Evolutionary conservation across 257 asterid species (phyloP).

Genomic region (Jacaranda mimosifolia): DNA sequence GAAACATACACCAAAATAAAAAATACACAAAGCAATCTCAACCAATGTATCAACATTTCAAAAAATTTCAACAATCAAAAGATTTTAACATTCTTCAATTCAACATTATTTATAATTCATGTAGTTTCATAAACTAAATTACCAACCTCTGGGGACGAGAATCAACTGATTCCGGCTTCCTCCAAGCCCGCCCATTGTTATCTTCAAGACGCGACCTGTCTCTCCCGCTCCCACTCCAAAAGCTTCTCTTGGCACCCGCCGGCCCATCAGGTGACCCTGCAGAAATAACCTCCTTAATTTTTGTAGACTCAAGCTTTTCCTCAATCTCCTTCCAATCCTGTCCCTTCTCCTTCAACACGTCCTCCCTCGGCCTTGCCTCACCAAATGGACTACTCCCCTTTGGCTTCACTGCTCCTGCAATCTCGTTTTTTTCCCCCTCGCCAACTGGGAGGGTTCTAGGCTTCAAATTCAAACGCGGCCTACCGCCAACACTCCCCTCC

Average conservation of each 20-base stretch:
- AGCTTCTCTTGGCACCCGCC: slow-evolving; percentile 50
- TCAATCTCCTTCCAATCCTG: slow-evolving; percentile 91
- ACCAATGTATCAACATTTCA: slow-evolving; percentile 6
- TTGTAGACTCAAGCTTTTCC: slow-evolving; percentile 70
- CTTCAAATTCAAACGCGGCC: slow-evolving; percentile 82
- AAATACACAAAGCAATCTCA: slow-evolving; percentile 7
- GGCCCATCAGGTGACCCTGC: slow-evolving; percentile 43
- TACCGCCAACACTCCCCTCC: slow-evolving; percentile 57
- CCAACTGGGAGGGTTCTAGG: slow-evolving; percentile 61
- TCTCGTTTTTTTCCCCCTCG: slow-evolving; percentile 51
- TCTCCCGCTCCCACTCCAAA: slow-evolving; percentile 73
- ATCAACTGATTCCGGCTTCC: slow-evolving; percentile 65
- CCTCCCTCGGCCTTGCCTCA: slow-evolving; percentile 96
- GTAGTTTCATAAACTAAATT: slow-evolving; percentile 31
- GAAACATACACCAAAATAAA: slow-evolving; percentile 11
- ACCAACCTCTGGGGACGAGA: slow-evolving; percentile 74
- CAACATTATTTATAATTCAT: slow-evolving; percentile 17
- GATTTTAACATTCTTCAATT: neutral
- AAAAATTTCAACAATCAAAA: slow-evolving; percentile 17
- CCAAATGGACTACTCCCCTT: slow-evolving; percentile 87
- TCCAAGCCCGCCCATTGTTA: slow-evolving; percentile 74
- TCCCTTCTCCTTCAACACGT: slow-evolving; percentile 95
- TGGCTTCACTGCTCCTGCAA: slow-evolving; percentile 49
- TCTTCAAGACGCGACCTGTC: slow-evolving; percentile 54
- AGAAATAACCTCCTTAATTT: slow-evolving; percentile 60